Evolutionary conservation across 1,284 basidiomycete genomes (phyloP).

Genomic region (Takashimella tepidaria): DNA sequence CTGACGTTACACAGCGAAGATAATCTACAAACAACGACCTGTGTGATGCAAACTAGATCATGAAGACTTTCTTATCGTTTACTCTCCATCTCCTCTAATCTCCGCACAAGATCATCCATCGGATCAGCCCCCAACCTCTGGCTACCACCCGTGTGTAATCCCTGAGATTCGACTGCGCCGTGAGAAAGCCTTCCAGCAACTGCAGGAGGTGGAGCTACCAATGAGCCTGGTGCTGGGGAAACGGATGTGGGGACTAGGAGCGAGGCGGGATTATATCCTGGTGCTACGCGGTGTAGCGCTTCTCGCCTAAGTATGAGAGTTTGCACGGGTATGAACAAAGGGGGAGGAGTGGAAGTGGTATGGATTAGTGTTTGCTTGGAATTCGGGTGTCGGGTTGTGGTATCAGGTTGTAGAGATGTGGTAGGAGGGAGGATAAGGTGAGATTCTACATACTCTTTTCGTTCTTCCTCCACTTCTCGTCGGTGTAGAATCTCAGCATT

Average conservation of each 20-base stretch:
- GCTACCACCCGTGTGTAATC: too few relatives aligned
- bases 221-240: not conserved
- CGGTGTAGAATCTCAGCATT: constrained; percentile 64
- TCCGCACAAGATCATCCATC: constrained; percentile 75
- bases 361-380: too few relatives aligned
- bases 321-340: constrained; percentile 69
- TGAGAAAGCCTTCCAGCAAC: too few relatives aligned
- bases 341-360: not conserved
- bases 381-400: too few relatives aligned
- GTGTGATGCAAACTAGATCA: too few relatives aligned
- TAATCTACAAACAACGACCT: too few relatives aligned
- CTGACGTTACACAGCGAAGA: too few relatives aligned
- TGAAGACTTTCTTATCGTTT: constrained; percentile 14
- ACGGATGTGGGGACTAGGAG: constrained; percentile 34
- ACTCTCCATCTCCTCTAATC: constrained; percentile 62
- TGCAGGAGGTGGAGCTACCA: too few relatives aligned
- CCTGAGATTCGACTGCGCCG: too few relatives aligned
- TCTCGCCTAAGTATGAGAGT: constrained; percentile 40
- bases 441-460: constrained; percentile 61
- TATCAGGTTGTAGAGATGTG: constrained; percentile 51
- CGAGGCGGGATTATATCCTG: constrained; percentile 44
- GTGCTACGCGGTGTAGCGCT: constrained; percentile 39
- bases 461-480: constrained; percentile 71
- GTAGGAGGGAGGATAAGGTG: constrained; percentile 28
- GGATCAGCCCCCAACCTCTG: constrained; percentile 52